Evolutionary conservation across 441 rosid genomes (phyloP), one percentile per base, ranked within the genome.

Genomic region (Erodium trifolium): DNA sequence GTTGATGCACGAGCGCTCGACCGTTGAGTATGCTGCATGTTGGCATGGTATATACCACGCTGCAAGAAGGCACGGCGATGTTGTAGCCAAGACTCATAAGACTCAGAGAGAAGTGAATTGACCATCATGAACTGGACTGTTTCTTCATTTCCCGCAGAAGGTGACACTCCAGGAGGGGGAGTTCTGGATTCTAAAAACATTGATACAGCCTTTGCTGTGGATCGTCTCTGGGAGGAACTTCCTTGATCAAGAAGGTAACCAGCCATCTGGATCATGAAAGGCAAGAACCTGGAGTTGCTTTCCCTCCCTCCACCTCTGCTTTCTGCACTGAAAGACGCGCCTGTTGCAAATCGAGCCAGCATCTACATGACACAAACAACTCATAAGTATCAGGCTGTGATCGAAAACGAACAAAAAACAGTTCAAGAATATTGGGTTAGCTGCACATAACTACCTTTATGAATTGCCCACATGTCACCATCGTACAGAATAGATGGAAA

Each of bases 91-190:
- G 96, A 88, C 70, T 93, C 95, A 12, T 93, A 92, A 9, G 99
- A 84, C 76, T 96, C 98, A 0, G 97, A 88, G 0, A 96, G 91
- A 71, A 96, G 91, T 12, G 99, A 96, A 79, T 92, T 88, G 64
- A 96, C 97, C 99, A 96, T 93, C 99, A 93, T 96, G 77, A 93
- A 93, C 76, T 96, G 99, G 67, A 92, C 96, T 0, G 97, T 93
- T 81, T 92, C 98, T 71, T 96, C 96, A 0, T 91, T 88, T 77
- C 96, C 96, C 0, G 78, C 66, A 2, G 90, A 77, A 69, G 90
- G 79, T 75, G 86, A 89, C 35, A 86, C 63, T 76, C 80, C 92
- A 47, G 83, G 82, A 70, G 86, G 75, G 19, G 84, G 34, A 68
- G 95, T 78, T 71, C 83, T 88, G 12, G 91, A 70, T 66, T 90